phyloP scores from a whole-genome alignment of 441 rosid species.

The Sinapis alba region DNA sequence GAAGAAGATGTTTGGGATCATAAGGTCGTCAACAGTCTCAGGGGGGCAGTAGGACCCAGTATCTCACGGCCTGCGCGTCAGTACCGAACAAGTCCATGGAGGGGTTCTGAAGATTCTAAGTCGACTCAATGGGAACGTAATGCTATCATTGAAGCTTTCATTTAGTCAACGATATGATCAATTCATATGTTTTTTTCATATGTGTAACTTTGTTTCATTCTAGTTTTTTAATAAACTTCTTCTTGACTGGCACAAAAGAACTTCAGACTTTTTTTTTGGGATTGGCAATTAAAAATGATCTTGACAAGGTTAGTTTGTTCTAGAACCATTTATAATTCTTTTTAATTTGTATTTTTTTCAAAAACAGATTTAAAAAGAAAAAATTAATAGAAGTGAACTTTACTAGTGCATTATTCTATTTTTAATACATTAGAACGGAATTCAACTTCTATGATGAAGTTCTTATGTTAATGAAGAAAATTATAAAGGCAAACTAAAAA shows the following conservation, averaged over 20 bases:
- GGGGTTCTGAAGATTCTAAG: neutral
- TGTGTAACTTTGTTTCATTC: neutral
- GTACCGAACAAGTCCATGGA: neutral
- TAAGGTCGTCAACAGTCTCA: neutral
- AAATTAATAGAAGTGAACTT: too few relatives aligned
- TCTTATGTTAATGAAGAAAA: too few relatives aligned
- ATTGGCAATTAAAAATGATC: too few relatives aligned
- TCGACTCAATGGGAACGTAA: neutral
- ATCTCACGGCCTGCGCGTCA: neutral
- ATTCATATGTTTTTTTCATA: neutral
- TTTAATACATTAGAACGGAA: too few relatives aligned
- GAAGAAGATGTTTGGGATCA: conserved; percentile 7
- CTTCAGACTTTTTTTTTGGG: too few relatives aligned
- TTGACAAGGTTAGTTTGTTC: too few relatives aligned
- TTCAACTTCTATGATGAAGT: too few relatives aligned
- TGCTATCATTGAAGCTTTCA: neutral
- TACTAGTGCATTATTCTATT: too few relatives aligned
- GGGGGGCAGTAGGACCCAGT: neutral
- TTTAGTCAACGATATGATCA: neutral
- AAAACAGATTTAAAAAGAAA: too few relatives aligned
- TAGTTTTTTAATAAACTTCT: neutral
- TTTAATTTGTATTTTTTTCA: too few relatives aligned
- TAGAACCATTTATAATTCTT: too few relatives aligned
- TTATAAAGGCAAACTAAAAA: too few relatives aligned
- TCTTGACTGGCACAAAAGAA: neutral